These are phyloP conservation scores for Ceratocystiopsis brevicomis DNA, from an alignment of 2,329 filamentous ascomycete genomes.

Conservation along the genomic window DNA sequence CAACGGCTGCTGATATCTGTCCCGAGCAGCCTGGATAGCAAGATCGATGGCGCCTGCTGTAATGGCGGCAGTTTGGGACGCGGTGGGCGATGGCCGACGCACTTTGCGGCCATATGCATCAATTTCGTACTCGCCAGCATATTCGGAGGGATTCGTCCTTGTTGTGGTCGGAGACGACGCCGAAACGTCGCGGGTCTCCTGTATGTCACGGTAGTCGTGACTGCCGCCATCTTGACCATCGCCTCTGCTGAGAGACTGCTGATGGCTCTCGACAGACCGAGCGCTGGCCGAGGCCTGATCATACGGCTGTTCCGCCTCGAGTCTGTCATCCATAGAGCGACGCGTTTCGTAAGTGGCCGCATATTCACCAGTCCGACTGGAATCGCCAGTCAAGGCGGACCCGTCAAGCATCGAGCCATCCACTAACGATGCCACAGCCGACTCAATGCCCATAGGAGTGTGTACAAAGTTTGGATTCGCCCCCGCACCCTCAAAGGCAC, in stretches of 20 bases:
- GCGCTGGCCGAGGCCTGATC: constrained; percentile 12
- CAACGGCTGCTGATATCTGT: constrained; percentile 21
- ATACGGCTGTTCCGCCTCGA: constrained; percentile 17
- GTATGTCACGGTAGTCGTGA: background rate
- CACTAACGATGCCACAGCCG: constrained; percentile 69
- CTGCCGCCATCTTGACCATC: constrained; percentile 6
- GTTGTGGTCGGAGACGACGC: constrained; percentile 7
- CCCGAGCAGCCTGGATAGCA: constrained; percentile 31
- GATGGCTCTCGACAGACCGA: constrained; percentile 21
- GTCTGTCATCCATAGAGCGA: constrained; percentile 18
- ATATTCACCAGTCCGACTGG: constrained; percentile 26
- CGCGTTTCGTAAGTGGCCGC: constrained; percentile 17
- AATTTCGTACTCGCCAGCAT: constrained; percentile 34
- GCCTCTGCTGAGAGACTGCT: constrained; percentile 19
- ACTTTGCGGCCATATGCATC: constrained; percentile 40
- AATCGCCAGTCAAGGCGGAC: constrained; percentile 49
- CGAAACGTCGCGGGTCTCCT: constrained; percentile 20
- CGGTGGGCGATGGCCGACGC: constrained; percentile 31
- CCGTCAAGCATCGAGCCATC: constrained; percentile 53
- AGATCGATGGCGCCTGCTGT: constrained; percentile 36
- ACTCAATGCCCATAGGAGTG: constrained; percentile 57
- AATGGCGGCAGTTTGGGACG: constrained; percentile 34
- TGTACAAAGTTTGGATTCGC: constrained; percentile 63
- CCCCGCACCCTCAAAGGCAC: constrained; percentile 50
- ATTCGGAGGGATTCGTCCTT: constrained; percentile 17